These are phyloP conservation scores for Saccharomyces hybrid DNA, from an alignment of 1,139 yeast species.

Conservation along the genomic window DNA sequence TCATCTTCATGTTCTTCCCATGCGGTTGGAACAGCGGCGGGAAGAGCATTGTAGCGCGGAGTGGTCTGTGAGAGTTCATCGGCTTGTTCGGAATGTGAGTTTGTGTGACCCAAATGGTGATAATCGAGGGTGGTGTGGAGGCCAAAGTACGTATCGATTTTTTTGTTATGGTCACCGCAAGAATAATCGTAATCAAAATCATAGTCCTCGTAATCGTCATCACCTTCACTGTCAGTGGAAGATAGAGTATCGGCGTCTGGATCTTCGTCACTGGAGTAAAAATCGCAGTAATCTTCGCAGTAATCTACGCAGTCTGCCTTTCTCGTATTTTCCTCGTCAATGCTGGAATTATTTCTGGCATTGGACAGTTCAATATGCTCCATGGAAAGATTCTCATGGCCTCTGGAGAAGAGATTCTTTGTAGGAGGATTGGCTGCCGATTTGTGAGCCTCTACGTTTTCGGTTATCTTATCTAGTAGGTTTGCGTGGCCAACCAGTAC, in stretches of 20 bases:
- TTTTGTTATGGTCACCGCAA: background rate
- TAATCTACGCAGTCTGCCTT: background rate
- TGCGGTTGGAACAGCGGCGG: background rate
- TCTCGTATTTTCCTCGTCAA: background rate
- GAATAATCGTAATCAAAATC: background rate
- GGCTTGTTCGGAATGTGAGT: background rate
- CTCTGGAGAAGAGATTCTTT: background rate
- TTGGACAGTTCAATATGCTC: background rate
- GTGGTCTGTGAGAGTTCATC: background rate
- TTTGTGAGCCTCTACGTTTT: conserved; percentile 10
- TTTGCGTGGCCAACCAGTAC: conserved; percentile 28
- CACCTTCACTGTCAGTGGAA: background rate
- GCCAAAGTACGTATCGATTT: background rate
- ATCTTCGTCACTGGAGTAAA: background rate
- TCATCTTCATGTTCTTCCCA: background rate
- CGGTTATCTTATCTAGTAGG: conserved; percentile 21
- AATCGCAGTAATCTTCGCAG: background rate
- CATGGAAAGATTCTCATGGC: background rate
- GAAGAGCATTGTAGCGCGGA: background rate
- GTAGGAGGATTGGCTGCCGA: background rate
- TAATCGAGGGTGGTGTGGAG: background rate
- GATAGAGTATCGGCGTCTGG: background rate
- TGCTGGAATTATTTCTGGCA: background rate
- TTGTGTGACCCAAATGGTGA: background rate
- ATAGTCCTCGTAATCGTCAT: background rate